Evolutionary conservation across 2,329 filamentous ascomycete genomes (phyloP), one percentile per base, ranked within the genome.

Genomic region (Plenodomus biglobosus): DNA sequence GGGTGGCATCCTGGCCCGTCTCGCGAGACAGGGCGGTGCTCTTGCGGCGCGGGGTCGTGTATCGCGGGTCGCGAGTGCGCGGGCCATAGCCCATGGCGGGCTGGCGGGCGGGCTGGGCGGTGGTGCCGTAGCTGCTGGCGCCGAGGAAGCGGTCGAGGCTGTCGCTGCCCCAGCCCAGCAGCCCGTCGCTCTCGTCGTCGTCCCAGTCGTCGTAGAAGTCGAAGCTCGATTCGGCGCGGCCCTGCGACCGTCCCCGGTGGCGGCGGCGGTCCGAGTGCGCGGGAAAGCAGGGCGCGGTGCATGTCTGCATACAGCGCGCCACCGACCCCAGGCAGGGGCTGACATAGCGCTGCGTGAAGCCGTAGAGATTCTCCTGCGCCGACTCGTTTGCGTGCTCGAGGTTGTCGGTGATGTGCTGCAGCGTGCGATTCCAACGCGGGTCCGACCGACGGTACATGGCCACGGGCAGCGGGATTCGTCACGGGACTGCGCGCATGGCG

Each of bases 141-240:
- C 86, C 88, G 42, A 96, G 75, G 54, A 96, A 74, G 42, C 90
- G 80, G 68, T 96, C 92, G 76, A 95, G 85, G 67, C 95, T 91
- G 63, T 95, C 91, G 59, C 82, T 74, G 34, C 86, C 85, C 88
- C 90, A 95, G 38, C 84, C 86, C 43, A 92, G 75, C 40, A 92
- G 71, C 0, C 85, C 81, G 34, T 84, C 80, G 27, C 76, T 77
- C 42, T 82, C 80, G 22, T 84, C 81, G 45, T 84, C 80, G 52
- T 96, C 90, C 92, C 92, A 97, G 72, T 96, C 92, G 72, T 96
- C 92, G 75, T 97, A 97, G 70, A 97, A 97, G 71, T 96, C 92
- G 69, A 97, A 97, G 64, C 84, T 92, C 62, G 88, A 83, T 73
- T 96, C 92, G 21, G 91, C 88, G 42, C 84, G 73, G 2, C 83